These are phyloP conservation scores for Phialocephala sp. DNA, from an alignment of 2,329 filamentous ascomycete genomes.

Conservation along the genomic window DNA sequence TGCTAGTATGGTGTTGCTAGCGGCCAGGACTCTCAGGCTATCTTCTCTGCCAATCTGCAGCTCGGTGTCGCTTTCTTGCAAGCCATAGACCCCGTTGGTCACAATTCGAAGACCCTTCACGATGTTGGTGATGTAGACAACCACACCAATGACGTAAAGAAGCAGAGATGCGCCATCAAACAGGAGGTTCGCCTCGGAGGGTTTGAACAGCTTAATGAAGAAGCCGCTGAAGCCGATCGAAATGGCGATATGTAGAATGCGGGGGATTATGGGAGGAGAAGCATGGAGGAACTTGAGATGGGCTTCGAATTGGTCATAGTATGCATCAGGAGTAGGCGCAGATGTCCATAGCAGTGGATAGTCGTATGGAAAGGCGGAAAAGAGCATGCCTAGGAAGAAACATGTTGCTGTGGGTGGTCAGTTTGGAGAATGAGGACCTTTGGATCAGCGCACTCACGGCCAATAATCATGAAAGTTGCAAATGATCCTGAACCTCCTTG, in stretches of 20 bases:
- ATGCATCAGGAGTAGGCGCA: slow-evolving; percentile 65
- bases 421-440: slow-evolving; percentile 22
- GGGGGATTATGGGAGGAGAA: slow-evolving; percentile 87
- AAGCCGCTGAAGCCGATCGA: slow-evolving; percentile 86
- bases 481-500: slow-evolving; percentile 69
- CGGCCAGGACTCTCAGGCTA: slow-evolving; percentile 85
- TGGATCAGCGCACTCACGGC: slow-evolving; percentile 65
- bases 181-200: slow-evolving; percentile 91
- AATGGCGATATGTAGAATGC: slow-evolving; percentile 93
- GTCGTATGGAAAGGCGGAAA: slow-evolving; percentile 95
- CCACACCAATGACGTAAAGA: slow-evolving; percentile 82
- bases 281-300: slow-evolving; percentile 92
- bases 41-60: slow-evolving; percentile 83
- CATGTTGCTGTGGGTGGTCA: slow-evolving; percentile 68
- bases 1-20: slow-evolving; percentile 95
- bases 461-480: slow-evolving; percentile 95
- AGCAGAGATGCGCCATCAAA: slow-evolving; percentile 81
- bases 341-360: slow-evolving; percentile 85
- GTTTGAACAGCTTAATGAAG: slow-evolving; percentile 92
- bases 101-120: slow-evolving; percentile 91
- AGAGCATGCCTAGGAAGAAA: slow-evolving; percentile 98
- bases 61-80: slow-evolving; percentile 54
- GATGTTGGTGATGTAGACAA: slow-evolving; percentile 95
- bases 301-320: slow-evolving; percentile 84
- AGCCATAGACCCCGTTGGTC: slow-evolving; percentile 63